Evolutionary conservation across 352 stramenopile genomes (phyloP).

Genomic region (Globisporangium okanoganense): DNA sequence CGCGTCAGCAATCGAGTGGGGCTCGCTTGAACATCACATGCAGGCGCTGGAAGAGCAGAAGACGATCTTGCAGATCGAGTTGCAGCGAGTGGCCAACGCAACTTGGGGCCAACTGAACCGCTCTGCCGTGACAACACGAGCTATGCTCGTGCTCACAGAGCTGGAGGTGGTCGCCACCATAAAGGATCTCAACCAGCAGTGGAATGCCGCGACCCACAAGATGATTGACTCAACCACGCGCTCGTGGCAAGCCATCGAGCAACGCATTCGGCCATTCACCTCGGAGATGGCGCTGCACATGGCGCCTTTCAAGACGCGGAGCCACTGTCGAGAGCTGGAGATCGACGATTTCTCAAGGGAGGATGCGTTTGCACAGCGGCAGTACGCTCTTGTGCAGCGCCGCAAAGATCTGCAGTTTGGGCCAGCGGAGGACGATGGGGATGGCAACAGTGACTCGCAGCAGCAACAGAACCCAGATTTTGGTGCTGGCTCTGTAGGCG

Average conservation of each 20-base stretch:
- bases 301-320: not conserved
- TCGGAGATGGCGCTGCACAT: not conserved
- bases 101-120: not conserved
- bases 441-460: not conserved
- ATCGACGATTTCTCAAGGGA: not conserved
- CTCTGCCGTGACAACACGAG: not conserved
- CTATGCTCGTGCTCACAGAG: not conserved
- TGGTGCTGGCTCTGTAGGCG: not conserved
- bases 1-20: not conserved
- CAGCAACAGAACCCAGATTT: not conserved
- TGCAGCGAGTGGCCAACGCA: not conserved
- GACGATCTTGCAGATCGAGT: not conserved
- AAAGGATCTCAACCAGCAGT: not conserved
- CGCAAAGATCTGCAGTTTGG: not conserved
- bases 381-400: slow-evolving; percentile 1
- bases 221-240: not conserved
- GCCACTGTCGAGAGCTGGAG: not conserved
- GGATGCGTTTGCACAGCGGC: not conserved
- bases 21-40: not conserved
- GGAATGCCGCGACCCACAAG: not conserved
- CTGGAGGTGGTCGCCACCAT: not conserved
- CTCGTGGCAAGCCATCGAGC: not conserved
- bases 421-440: not conserved
- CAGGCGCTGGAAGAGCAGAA: not conserved
- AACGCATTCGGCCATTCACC: not conserved